Evolutionary conservation across 192 early-diverging fungal species (phyloP), one percentile per base, ranked within the genome.

Genomic region (Podila clonocystis): DNA sequence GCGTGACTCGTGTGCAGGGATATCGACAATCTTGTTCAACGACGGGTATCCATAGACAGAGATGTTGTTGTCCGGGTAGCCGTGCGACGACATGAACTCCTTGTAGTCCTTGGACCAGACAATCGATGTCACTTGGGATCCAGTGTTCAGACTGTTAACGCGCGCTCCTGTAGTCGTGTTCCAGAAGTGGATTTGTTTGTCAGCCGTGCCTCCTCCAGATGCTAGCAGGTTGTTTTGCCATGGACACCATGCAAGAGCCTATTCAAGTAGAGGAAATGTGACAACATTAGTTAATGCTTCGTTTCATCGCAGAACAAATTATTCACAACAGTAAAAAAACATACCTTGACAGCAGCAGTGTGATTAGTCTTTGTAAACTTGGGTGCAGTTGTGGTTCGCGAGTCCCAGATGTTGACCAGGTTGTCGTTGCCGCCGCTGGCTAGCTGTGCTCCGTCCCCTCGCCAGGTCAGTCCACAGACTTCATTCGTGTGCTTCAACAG

Each of bases 381-480:
- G 62, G 97, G 95, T n/a, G 77, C 85, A 0, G 73, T 75, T 4
- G 52, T 49, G n/a, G 76, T 82, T 17, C 91, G 86, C 30, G 87
- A 84, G 71, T 99, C 96, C 95, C 95, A 98, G 33, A 99, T 88
- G 64, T 97, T 88, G 26, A 98, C 89, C 65, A 92, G 61, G 72
- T 97, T 97, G 77, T 99, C 98, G 83, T 98, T 98, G 9, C 96
- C 97, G 22, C 98, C 98, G 68, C 93, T 95, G 2, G 98, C 97
- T 11, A 98, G 85, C n/a, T 89, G 82, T 0, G 72, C 78, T 30
- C 94, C 94, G 68, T 98, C 94, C 15, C 83, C 68, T 58, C 90
- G 88, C 97, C 98, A 98, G 62, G 92, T 89, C 19, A 98, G 84
- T 6, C 96, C 97, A 82, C 96, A 98, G 7, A 98, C 94, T 68